Base-by-base conservation (phyloP, 176 grass and related monocot species). In the Triticum dicoccoides region DNA sequence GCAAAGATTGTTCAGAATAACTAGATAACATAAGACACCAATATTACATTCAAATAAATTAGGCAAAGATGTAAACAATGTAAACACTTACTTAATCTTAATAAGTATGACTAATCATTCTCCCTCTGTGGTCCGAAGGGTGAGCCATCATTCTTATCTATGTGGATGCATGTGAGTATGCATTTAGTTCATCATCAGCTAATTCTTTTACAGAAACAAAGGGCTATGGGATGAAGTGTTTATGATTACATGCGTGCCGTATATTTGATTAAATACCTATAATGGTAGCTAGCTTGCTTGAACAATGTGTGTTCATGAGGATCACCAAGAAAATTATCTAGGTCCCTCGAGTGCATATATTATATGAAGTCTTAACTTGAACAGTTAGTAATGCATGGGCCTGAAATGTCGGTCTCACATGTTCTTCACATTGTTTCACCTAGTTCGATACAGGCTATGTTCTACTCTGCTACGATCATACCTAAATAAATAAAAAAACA, bases 91-190 rank as follows among this genome's bases (percentile, higher is more conserved):
- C 30, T 79, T 35, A 78, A 51, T 71, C 21, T 51, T 73, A 76
- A 45, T 20, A 82, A 82, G 62, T 37, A 82, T 42, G 78, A 76
- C 10, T 76, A 65, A 82, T 87, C 69, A 76, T 76, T 82, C 65
- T 67, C 41, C 58, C 15, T 39, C 59, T 41, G 63, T 68, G 70
- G 11, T 70, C 30, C 18, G 23, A 86, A 23, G 34, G 66, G 67
- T 74, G 59, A 76, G 9, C 38, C 15, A 77, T 54, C 51, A 62
- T 77, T 82, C 35, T 82, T 81, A 6, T 35, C 3, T 52, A 41
- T 63, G 51, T 52, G 78, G 14, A 54, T 77, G 39, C 32, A 56
- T 86, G 63, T 69, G 62, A 73, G 24, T 69, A 74, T 65, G 44
- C 69, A 21, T 59, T 42, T 20, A 78, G 20, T 15, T 59, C 1